phyloP scores from a whole-genome alignment of 192 early-diverging fungal species.

The Coemansia sp. region DNA sequence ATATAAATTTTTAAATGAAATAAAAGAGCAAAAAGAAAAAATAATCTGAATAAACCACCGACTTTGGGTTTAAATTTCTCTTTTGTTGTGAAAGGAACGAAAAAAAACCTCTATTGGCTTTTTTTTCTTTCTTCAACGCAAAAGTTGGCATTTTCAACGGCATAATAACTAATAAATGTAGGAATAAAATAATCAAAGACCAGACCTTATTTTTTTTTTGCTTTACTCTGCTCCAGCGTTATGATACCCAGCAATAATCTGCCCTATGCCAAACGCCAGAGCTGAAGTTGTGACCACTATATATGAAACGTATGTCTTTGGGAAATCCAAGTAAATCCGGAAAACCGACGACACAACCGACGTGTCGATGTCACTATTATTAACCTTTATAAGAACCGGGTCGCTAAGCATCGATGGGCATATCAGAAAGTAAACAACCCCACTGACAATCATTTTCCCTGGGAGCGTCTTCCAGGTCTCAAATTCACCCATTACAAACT shows the following conservation, averaged over 20 bases:
- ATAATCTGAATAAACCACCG: background rate
- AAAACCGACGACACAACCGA: background rate
- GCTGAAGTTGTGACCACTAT: background rate
- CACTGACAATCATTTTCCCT: constrained; percentile 4
- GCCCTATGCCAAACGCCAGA: background rate
- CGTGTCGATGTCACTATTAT: background rate
- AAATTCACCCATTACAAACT: background rate
- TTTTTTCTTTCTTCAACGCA: background rate
- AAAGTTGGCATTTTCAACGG: background rate
- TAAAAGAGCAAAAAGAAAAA: background rate
- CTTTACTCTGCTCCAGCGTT: background rate
- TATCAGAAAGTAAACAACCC: background rate
- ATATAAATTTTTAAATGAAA: no score
- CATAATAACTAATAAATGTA: background rate
- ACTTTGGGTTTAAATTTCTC: background rate
- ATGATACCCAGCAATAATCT: background rate
- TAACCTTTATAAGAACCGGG: background rate
- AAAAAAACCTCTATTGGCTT: background rate
- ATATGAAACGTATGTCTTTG: background rate
- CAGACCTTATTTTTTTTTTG: no score
- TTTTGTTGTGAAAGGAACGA: no score
- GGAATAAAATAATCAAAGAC: background rate
- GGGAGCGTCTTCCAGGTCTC: background rate
- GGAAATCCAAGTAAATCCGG: background rate
- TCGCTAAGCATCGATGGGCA: constrained; percentile 4